A percentile compares a stretch with the other conserved stretches of the same genome.
These are phyloP conservation scores for Silene conica DNA, from an alignment of 148 eudicot genomes.

Conservation along the genomic window DNA sequence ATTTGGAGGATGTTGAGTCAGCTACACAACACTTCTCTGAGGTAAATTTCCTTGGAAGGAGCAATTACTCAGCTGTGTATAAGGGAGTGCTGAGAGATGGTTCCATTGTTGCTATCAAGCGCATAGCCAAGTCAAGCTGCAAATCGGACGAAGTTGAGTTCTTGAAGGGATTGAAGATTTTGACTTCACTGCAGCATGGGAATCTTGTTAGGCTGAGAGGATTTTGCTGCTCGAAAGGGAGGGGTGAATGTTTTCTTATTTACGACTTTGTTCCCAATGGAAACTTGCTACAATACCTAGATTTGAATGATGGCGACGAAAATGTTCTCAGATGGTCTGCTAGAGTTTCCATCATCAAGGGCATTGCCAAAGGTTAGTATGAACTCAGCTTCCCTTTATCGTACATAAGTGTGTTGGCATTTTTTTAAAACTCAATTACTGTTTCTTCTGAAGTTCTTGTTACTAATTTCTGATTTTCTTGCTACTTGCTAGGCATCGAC, in stretches of 20 bases:
- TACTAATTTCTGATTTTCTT: slow-evolving; percentile 12
- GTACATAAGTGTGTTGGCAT: not conserved
- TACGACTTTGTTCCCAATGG: slow-evolving; percentile 79
- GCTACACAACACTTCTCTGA: slow-evolving; percentile 82
- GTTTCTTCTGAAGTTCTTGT: not conserved
- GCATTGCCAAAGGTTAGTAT: slow-evolving; percentile 79
- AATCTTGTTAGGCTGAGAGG: slow-evolving; percentile 72
- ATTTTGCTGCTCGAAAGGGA: slow-evolving; percentile 81
- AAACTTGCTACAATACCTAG: slow-evolving; percentile 64
- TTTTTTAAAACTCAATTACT: not conserved
- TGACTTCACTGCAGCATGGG: slow-evolving; percentile 73
- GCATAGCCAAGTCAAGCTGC: slow-evolving; percentile 75
- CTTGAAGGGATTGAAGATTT: slow-evolving; percentile 65
- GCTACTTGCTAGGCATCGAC: slow-evolving; percentile 57
- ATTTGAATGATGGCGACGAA: slow-evolving; percentile 43
- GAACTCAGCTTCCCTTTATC: not conserved
- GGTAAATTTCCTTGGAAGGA: slow-evolving; percentile 66
- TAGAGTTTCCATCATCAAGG: slow-evolving; percentile 68
- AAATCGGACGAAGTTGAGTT: slow-evolving; percentile 80
- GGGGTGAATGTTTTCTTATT: slow-evolving; percentile 87
- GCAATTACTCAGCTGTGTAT: slow-evolving; percentile 71
- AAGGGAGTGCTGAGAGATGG: slow-evolving; percentile 76
- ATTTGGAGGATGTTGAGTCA: slow-evolving; percentile 75
- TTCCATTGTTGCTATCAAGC: slow-evolving; percentile 67
- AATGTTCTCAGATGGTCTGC: slow-evolving; percentile 67